Evolutionary conservation across 306 rosid genomes (phyloP), one percentile per base, ranked within the genome.

Genomic region (Fragaria vesca): DNA sequence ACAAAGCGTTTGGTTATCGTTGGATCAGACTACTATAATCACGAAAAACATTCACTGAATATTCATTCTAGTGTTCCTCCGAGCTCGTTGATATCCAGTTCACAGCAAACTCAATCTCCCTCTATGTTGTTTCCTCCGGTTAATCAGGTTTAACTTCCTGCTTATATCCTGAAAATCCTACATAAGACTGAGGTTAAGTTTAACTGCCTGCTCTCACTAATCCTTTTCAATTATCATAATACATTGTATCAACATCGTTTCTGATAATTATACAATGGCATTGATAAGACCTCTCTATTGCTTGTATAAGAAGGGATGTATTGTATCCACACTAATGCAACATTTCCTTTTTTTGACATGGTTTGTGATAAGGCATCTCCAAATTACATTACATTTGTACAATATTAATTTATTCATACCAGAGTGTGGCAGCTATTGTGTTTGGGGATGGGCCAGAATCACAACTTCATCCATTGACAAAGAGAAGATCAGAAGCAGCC

Each of bases 401-500:
- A 18, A 17, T 32, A 16, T 32, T 36, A 34, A 65, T 47, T 52
- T 52, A 17, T 74, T 62, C 20, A 40, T 57, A 46, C 58, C 82
- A 82, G 86, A 74, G 75, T 30, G 86, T 79, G 63, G 86, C 78
- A 48, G 86, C 84, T 50, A 70, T 82, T 38, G 74, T 85, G 30
- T 77, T 79, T n/a, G 89, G 86, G 34, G 86, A 80, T 48, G 89
- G 80, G 45, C 61, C 80, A 11, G 82, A 61, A 26, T 65, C 89
- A 30, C 75, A 69, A 65, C 86, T 85, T 36, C 77, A 82, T 66
- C 86, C 86, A 9, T 70, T 85, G 74, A 85, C 89, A 21, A 82
- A 80, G 86, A 76, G 82, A 69, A 79, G 86, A 79, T 72, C 86
- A 12, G 80, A 82, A 77, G 86, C 80, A 32, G 88, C 88, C 18